Conservation (phyloP, 2,329 filamentous ascomycete genomes). For the Neodidymelliopsis sp. region DNA sequence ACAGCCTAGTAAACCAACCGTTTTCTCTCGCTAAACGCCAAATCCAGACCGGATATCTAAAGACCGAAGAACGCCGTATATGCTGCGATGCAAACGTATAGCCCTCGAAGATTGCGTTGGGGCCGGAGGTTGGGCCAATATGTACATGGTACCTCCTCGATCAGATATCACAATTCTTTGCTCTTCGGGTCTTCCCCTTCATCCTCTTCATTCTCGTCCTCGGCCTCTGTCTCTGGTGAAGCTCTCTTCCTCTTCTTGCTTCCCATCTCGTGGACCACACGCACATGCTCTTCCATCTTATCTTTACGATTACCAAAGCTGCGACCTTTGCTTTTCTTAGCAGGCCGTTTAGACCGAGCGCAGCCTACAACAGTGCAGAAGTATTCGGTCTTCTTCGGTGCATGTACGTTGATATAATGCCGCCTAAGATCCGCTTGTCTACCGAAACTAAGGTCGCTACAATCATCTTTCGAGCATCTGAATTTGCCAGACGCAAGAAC, state of each 20-base stretch:
- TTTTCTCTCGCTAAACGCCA: no score
- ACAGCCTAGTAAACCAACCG: no score
- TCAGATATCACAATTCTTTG: not conserved
- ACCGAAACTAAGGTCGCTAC: constrained; percentile 32
- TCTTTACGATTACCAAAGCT: constrained; percentile 41
- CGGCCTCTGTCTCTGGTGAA: not conserved
- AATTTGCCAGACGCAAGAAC: constrained; percentile 35
- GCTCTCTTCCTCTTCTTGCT: constrained; percentile 15
- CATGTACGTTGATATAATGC: constrained; percentile 35
- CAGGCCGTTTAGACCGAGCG: constrained; percentile 23
- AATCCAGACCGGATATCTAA: not conserved
- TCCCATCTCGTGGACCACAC: constrained; percentile 30
- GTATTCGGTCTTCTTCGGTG: constrained; percentile 19
- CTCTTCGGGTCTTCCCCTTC: not conserved
- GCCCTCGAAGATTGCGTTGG: not conserved
- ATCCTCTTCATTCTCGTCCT: not conserved
- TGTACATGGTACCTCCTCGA: not conserved
- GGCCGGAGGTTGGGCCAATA: not conserved
- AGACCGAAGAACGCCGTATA: not conserved
- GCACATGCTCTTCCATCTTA: constrained; percentile 41
- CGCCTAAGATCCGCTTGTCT: constrained; percentile 44
- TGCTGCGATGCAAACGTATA: constrained; percentile 1
- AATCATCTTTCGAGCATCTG: constrained; percentile 30
- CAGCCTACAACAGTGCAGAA: constrained; percentile 35
- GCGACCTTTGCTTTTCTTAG: constrained; percentile 28